A percentile compares a stretch with the other conserved stretches of the same genome.
Conservation (phyloP, 495 filamentous ascomycete species). For the Rostrohypoxylon terebratum region DNA sequence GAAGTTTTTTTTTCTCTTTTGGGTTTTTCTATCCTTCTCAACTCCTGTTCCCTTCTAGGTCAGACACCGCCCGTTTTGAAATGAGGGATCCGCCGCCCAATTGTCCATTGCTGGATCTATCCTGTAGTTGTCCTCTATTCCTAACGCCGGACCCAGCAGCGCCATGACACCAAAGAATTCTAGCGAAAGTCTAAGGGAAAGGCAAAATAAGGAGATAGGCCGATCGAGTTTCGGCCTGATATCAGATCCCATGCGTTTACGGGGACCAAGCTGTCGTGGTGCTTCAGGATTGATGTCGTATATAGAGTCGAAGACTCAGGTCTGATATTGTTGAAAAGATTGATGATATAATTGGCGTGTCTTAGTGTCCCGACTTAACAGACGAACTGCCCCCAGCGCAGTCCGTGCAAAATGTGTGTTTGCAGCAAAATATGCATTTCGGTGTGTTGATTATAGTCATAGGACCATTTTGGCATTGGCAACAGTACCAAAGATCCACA, state of each 20-base stretch:
- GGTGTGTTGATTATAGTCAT: neutral
- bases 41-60: neutral
- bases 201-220: neutral
- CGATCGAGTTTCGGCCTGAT: no score
- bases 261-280: no score
- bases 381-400: neutral
- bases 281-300: no score
- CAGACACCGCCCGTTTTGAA: neutral
- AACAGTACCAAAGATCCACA: constrained; percentile 5
- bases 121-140: neutral
- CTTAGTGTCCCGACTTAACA: neutral
- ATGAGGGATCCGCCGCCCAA: neutral
- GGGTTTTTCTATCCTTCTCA: neutral
- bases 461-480: neutral
- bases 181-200: neutral
- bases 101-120: constrained; percentile 5
- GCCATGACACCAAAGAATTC: neutral
- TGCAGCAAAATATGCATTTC: neutral
- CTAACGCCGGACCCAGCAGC: neutral
- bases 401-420: neutral
- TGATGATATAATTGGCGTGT: neutral
- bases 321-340: no score
- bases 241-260: no score
- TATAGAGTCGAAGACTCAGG: no score
- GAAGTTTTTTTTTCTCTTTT: neutral